Evolutionary conservation across 2,329 filamentous ascomycete genomes (phyloP).

Genomic region (Talaromyces sp.): DNA sequence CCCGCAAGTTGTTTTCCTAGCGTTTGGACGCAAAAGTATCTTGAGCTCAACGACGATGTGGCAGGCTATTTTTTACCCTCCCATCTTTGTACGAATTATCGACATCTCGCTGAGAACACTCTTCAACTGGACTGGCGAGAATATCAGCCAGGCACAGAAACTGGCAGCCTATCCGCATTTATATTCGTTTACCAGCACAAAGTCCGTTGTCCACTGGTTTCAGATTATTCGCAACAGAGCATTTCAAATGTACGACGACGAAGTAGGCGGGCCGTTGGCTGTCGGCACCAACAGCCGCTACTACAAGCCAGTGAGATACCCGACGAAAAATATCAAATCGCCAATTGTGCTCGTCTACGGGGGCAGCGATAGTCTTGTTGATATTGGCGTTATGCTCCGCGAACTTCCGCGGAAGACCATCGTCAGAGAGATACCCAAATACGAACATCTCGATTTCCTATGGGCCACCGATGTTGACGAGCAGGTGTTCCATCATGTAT

Average conservation of each 20-base stretch:
- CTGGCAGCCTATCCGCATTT: conserved; percentile 92
- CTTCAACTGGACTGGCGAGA: conserved; percentile 82
- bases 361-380: conserved; percentile 86
- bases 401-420: conserved; percentile 81
- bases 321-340: conserved; percentile 93
- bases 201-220: conserved; percentile 98
- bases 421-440: conserved; percentile 81
- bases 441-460: conserved; percentile 94
- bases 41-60: conserved; percentile 93
- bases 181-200: conserved; percentile 94
- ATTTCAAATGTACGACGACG: conserved; percentile 98
- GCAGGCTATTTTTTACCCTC: conserved; percentile 92
- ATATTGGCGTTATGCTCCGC: conserved; percentile 86
- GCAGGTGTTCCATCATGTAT: conserved; percentile 85
- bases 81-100: conserved; percentile 83
- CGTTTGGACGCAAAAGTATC: conserved; percentile 88
- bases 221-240: conserved; percentile 95
- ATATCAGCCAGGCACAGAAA: conserved; percentile 83
- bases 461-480: conserved; percentile 83
- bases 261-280: conserved; percentile 71
- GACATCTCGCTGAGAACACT: conserved; percentile 76
- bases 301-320: conserved; percentile 94
- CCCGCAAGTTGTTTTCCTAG: conserved; percentile 83
- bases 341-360: conserved; percentile 92
- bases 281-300: conserved; percentile 71